Conservation (phyloP, 148 eudicot species). For the Camellia japonica region DNA sequence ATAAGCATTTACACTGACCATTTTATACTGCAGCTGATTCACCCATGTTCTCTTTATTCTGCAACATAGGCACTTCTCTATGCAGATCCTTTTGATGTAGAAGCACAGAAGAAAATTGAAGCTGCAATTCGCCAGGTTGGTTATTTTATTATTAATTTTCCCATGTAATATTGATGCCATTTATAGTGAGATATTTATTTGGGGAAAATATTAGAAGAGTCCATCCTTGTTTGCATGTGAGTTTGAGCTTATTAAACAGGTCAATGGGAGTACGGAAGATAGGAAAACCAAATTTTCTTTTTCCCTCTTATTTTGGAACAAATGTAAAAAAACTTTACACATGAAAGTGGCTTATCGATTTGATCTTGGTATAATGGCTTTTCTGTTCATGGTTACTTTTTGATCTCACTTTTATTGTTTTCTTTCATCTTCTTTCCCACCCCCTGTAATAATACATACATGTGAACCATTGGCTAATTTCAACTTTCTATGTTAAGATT, state of each 20-base stretch:
- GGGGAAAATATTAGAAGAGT: background rate
- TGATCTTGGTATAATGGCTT: background rate
- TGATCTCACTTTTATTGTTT: background rate
- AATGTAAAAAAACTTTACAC: background rate
- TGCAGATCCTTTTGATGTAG: constrained; percentile 98
- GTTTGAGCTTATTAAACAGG: background rate
- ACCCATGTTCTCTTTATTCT: constrained; percentile 17
- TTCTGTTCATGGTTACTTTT: background rate
- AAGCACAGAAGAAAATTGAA: constrained; percentile 97
- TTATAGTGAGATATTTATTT: background rate
- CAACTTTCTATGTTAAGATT: background rate
- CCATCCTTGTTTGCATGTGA: background rate
- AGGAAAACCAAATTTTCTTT: background rate
- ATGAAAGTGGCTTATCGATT: background rate
- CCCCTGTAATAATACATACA: background rate
- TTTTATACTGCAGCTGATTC: background rate
- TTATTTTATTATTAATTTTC: background rate
- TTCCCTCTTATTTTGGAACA: background rate
- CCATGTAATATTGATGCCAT: background rate
- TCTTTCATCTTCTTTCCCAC: background rate
- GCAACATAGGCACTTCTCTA: constrained; percentile 64
- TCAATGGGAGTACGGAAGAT: background rate
- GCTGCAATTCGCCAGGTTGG: constrained; percentile 93
- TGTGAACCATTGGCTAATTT: background rate
- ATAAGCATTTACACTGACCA: background rate